phyloP scores from a whole-genome alignment of 805 yeast species.

The Millerago galiae region DNA sequence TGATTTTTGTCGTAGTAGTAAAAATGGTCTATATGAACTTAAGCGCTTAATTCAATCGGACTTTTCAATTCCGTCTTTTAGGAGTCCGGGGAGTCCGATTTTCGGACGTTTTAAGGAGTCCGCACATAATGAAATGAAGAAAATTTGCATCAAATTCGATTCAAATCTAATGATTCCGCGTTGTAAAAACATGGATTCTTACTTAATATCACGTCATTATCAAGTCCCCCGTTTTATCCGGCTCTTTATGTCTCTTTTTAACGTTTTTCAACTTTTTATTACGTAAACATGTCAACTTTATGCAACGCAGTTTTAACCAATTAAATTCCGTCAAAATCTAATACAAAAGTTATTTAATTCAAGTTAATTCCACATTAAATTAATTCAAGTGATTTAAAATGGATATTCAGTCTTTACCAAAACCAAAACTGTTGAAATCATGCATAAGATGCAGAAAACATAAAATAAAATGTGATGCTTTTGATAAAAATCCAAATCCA shows the following conservation, averaged over 20 bases:
- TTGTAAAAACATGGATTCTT: too few species aligned
- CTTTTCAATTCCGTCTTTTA: too few species aligned
- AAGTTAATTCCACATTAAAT: background rate
- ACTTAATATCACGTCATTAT: background rate
- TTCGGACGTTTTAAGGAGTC: too few species aligned
- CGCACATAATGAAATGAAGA: background rate
- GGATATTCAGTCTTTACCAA: slow-evolving; percentile 13
- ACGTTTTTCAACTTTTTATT: too few species aligned
- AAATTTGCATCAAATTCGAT: too few species aligned
- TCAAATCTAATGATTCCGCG: too few species aligned
- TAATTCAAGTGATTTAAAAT: background rate
- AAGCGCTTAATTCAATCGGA: background rate
- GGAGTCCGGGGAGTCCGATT: too few species aligned
- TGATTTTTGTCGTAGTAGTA: background rate
- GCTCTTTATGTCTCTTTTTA: too few species aligned
- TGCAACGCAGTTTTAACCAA: background rate
- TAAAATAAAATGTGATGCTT: slow-evolving; percentile 60
- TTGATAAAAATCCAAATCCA: slow-evolving; percentile 42
- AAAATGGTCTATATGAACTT: too few species aligned
- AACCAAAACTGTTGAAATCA: slow-evolving; percentile 43
- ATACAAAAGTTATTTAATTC: background rate
- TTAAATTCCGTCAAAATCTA: slow-evolving; percentile 2
- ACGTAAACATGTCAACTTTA: background rate
- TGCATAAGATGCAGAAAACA: slow-evolving; percentile 62
- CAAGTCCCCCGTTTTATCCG: background rate